Conservation (phyloP, 2,329 filamentous ascomycete genomes). For the Lachnellula suecica region DNA sequence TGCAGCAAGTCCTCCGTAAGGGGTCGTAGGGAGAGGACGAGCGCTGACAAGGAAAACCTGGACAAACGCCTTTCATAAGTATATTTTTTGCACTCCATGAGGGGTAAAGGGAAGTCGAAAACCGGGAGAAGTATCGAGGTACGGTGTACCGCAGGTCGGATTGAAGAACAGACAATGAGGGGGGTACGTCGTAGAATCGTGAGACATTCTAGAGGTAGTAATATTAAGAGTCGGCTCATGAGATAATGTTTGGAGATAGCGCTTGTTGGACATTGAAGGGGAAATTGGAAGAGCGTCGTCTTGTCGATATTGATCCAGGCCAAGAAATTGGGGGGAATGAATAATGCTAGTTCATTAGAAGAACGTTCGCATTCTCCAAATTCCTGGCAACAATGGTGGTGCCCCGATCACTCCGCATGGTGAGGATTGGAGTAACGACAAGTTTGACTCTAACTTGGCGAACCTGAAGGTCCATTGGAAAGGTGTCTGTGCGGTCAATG, state of each 20-base stretch:
- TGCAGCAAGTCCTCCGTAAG: neutral
- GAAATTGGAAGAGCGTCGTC: too few species aligned
- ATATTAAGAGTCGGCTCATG: too few species aligned
- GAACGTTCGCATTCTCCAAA: conserved; percentile 23
- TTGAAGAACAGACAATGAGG: too few species aligned
- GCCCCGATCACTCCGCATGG: conserved; percentile 48
- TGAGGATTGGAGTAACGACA: conserved; percentile 54
- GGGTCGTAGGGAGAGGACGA: neutral
- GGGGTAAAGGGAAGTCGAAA: too few species aligned
- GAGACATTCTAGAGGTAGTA: too few species aligned
- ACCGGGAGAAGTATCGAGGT: neutral
- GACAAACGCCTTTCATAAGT: neutral
- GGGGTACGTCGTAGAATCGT: too few species aligned
- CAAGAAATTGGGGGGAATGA: too few species aligned
- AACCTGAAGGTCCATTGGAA: conserved; percentile 45
- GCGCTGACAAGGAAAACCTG: too few species aligned
- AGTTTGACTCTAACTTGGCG: conserved; percentile 53
- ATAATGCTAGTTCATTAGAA: conserved; percentile 28
- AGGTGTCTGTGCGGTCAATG: conserved; percentile 39
- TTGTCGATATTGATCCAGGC: too few species aligned
- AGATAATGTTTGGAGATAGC: too few species aligned
- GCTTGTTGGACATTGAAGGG: too few species aligned
- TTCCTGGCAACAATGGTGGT: conserved; percentile 27
- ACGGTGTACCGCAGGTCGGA: neutral
- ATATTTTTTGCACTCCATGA: neutral